A percentile compares a stretch with the other conserved stretches of the same genome.
phyloP scores from a whole-genome alignment of 805 yeast genomes.

The Yarrowia divulgata region DNA sequence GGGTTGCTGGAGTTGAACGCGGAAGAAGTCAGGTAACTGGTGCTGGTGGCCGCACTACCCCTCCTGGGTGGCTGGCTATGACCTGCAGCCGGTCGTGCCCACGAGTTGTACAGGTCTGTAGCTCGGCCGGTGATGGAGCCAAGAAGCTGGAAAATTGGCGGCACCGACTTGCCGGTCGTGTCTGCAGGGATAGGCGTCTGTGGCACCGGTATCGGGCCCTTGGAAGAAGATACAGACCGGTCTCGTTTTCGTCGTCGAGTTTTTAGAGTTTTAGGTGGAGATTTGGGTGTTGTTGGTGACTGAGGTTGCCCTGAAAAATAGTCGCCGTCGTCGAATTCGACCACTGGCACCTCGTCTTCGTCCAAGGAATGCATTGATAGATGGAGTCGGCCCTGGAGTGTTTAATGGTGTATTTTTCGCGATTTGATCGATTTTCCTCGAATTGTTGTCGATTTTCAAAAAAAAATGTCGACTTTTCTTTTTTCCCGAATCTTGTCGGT shows the following conservation, averaged over 20 bases:
- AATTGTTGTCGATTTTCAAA: neutral
- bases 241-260: conserved; percentile 28
- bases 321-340: conserved; percentile 22
- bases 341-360: conserved; percentile 18
- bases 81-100: conserved; percentile 9
- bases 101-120: conserved; percentile 12
- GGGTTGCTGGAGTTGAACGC: neutral
- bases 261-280: conserved; percentile 32
- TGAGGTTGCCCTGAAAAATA: conserved; percentile 23
- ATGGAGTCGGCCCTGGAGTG: neutral
- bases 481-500: neutral
- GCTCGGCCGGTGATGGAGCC: conserved; percentile 32
- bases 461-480: neutral
- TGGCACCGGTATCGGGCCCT: neutral
- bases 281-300: neutral
- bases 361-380: conserved; percentile 6
- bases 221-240: neutral
- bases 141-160: conserved; percentile 24
- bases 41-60: conserved; percentile 8
- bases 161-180: neutral
- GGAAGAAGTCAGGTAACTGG: neutral
- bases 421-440: neutral
- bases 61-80: conserved; percentile 13
- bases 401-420: neutral
- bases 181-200: neutral